Base-by-base conservation (phyloP, 768 basidiomycete species). In the Russula foetens region DNA sequence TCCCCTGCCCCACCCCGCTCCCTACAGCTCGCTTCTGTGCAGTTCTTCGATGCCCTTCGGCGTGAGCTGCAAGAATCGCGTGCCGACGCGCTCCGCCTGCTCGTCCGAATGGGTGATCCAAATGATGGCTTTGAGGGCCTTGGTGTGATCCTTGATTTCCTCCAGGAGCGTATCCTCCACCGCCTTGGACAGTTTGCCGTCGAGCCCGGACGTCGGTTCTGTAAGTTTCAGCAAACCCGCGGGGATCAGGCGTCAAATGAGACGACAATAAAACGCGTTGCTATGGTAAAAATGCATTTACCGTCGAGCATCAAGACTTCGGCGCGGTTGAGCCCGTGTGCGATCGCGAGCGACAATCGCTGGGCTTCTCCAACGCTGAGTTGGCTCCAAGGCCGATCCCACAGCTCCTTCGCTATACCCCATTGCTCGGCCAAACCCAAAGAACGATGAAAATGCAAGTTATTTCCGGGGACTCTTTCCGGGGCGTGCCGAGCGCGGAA, bases 161-260 rank as follows among this genome's bases (percentile, higher is more conserved):
- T 76, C 69, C 5, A 78, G 60, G 15, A 95, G 73, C 48, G 75
- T 79, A 47, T 77, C 72, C 69, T 96, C 93, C 2, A 96, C 88
- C 29, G 77, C 71, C 15, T 75, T 67, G 15, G 85, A 85, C 0
- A 86, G 81, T 33, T 79, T 79, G 17, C 82, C 75, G 71, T 96
- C 93, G 57, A 96, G 76, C 0, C 93, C 93, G 9, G 90, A 92
- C 0, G 93, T 95, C 1, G 93, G 93, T 71, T 96, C 93, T 95
- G n/a, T n/a, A n/a, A n/a, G n/a, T 64, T 33, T 33, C 14, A 12
- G 23, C 4, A n/a, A 55, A 23, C 31, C 31, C 29, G 31, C 24
- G 26, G 24, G 23, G 33, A 23, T n/a, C n/a, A n/a, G n/a, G n/a
- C n/a, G n/a, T n/a, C n/a, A n/a, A n/a, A 39, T 15, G 39, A 31